Evolutionary conservation across 306 rosid genomes (phyloP).

Genomic region (Myrica gale): DNA sequence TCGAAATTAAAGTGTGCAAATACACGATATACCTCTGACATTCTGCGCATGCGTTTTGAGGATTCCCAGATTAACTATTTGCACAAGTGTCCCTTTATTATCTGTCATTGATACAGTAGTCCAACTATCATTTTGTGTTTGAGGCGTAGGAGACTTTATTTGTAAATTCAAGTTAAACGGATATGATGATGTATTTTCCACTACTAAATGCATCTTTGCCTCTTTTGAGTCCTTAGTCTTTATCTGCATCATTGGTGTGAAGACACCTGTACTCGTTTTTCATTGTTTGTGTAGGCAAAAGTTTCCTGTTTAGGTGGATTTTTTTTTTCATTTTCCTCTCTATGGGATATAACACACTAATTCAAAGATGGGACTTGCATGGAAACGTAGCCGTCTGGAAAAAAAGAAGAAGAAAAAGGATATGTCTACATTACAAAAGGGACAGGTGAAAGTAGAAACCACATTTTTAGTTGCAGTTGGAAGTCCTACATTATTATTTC

Average conservation of each 20-base stretch:
- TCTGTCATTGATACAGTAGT: background rate
- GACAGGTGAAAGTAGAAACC: background rate
- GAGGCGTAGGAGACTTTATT: background rate
- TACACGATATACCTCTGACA: background rate
- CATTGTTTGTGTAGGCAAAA: background rate
- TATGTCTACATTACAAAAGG: background rate
- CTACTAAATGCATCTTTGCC: background rate
- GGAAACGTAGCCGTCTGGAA: background rate
- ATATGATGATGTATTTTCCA: background rate
- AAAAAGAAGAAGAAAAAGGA: background rate
- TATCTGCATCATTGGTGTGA: background rate
- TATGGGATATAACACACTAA: background rate
- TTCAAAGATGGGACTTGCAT: background rate
- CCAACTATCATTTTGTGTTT: background rate
- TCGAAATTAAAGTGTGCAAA: background rate
- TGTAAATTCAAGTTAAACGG: background rate
- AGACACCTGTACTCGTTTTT: background rate
- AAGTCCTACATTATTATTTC: background rate
- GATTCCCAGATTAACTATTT: background rate
- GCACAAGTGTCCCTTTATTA: background rate
- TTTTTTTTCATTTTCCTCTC: background rate
- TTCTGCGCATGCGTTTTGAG: background rate
- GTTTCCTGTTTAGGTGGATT: background rate
- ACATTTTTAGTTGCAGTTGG: background rate
- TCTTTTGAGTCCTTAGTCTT: constrained; percentile 4